Conservation (phyloP, 2,329 filamentous ascomycete genomes). For the Paraphoma sp. region DNA sequence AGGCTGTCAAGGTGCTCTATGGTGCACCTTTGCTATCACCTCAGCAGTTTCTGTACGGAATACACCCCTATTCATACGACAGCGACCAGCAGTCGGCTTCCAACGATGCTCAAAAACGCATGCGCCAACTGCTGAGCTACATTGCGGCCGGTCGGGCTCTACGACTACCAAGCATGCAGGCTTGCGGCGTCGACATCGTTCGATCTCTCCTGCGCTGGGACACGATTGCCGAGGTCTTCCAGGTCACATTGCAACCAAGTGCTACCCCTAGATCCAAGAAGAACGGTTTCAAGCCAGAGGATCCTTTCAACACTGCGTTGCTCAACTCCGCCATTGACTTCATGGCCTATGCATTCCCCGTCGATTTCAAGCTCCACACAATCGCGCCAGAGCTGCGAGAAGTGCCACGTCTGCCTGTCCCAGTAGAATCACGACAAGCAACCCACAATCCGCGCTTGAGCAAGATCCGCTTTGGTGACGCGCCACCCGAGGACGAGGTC, state of each 20-base stretch:
- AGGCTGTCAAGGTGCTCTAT: conserved; percentile 47
- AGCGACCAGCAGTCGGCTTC: conserved; percentile 26
- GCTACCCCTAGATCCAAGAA: conserved; percentile 11
- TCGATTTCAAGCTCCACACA: conserved; percentile 65
- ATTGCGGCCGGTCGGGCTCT: conserved; percentile 68
- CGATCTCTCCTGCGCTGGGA: conserved; percentile 66
- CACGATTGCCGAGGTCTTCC: conserved; percentile 66
- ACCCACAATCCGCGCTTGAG: conserved; percentile 62
- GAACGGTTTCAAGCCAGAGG: conserved; percentile 51
- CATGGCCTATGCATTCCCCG: conserved; percentile 65
- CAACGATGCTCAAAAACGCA: conserved; percentile 42
- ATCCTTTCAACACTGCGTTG: conserved; percentile 61
- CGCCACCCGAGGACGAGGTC: conserved; percentile 55
- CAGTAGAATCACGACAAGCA: conserved; percentile 44
- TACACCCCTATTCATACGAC: conserved; percentile 35
- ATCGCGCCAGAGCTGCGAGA: conserved; percentile 55
- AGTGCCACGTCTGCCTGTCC: conserved; percentile 54
- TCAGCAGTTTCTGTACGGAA: conserved; percentile 36
- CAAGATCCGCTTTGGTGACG: conserved; percentile 75
- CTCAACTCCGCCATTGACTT: conserved; percentile 65
- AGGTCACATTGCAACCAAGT: conserved; percentile 61
- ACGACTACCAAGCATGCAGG: conserved; percentile 61
- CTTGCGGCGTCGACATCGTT: conserved; percentile 67
- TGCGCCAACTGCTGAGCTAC: conserved; percentile 61
- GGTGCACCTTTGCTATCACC: conserved; percentile 39